Evolutionary conservation across 2,329 filamentous ascomycete genomes (phyloP).

Genomic region (Ophiosphaerella korrae): DNA sequence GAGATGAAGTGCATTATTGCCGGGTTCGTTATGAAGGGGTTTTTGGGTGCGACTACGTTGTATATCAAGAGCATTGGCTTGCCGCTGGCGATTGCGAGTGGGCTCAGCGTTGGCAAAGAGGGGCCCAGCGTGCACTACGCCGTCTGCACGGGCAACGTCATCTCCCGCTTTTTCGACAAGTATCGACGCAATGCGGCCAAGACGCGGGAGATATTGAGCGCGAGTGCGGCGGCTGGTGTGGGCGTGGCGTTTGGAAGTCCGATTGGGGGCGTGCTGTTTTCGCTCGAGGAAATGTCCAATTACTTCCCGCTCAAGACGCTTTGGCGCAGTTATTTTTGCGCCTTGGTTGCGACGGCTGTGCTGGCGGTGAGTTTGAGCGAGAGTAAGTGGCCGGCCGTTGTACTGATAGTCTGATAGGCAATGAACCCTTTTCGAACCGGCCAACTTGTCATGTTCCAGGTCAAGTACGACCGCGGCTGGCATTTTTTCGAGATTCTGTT

Average conservation of each 20-base stretch:
- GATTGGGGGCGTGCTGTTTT: slow-evolving; percentile 95
- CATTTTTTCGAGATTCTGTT: slow-evolving; percentile 97
- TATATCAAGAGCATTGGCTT: slow-evolving; percentile 92
- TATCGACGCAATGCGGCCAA: slow-evolving; percentile 92
- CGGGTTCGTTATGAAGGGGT: slow-evolving; percentile 98
- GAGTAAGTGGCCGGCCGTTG: background rate
- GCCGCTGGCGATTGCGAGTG: slow-evolving; percentile 90
- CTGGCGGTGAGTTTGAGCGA: slow-evolving; percentile 63
- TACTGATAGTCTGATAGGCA: slow-evolving; percentile 53
- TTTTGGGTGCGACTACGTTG: slow-evolving; percentile 88
- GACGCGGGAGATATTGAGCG: slow-evolving; percentile 91
- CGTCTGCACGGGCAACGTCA: slow-evolving; percentile 95
- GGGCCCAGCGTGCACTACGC: slow-evolving; percentile 99
- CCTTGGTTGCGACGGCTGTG: slow-evolving; percentile 89
- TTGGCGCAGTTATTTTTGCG: slow-evolving; percentile 98
- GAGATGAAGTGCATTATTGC: slow-evolving; percentile 99
- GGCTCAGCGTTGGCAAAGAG: slow-evolving; percentile 94
- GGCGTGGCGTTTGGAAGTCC: slow-evolving; percentile 97
- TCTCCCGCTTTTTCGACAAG: slow-evolving; percentile 89
- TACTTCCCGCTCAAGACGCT: slow-evolving; percentile 97
- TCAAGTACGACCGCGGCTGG: slow-evolving; percentile 93
- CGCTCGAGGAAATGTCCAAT: slow-evolving; percentile 95
- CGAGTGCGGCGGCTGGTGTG: slow-evolving; percentile 91
- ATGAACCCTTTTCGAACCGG: slow-evolving; percentile 99
- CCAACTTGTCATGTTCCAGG: slow-evolving; percentile 98